Conservation (phyloP, 129 eudicot genomes). For the Mikania micrantha region DNA sequence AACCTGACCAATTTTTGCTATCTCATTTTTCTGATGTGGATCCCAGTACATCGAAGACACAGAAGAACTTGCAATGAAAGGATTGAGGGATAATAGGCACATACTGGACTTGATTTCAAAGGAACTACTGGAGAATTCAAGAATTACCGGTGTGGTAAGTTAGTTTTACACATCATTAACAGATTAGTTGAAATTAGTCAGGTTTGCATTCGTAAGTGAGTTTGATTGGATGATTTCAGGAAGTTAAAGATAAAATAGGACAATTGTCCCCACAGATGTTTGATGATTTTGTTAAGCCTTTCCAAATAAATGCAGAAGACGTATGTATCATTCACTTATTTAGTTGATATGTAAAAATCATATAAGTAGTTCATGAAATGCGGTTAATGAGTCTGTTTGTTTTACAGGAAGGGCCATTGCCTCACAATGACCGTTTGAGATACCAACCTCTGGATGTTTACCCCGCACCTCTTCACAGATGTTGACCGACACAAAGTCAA, state of each 20-base stretch:
- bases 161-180: slow-evolving; percentile 5
- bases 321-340: slow-evolving; percentile 25
- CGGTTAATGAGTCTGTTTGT: background rate
- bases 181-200: background rate
- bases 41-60: slow-evolving; percentile 93
- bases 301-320: slow-evolving; percentile 54
- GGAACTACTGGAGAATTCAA: slow-evolving; percentile 58
- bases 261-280: slow-evolving; percentile 68
- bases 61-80: slow-evolving; percentile 80
- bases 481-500: slow-evolving; percentile 22
- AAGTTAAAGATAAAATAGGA: slow-evolving; percentile 56
- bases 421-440: slow-evolving; percentile 54
- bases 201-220: background rate
- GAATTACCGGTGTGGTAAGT: slow-evolving; percentile 88
- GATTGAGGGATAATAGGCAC: slow-evolving; percentile 67
- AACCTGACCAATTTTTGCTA: background rate
- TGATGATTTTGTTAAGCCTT: slow-evolving; percentile 82
- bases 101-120: slow-evolving; percentile 62
- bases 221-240: slow-evolving; percentile 37
- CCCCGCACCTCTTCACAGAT: slow-evolving; percentile 94
- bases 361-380: background rate
- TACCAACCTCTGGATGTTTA: slow-evolving; percentile 63
- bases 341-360: background rate
- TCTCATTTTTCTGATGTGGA: slow-evolving; percentile 4
- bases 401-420: slow-evolving; percentile 69